Conservation (phyloP, 2,329 filamentous ascomycete species). For the Parastagonospora avenae region DNA sequence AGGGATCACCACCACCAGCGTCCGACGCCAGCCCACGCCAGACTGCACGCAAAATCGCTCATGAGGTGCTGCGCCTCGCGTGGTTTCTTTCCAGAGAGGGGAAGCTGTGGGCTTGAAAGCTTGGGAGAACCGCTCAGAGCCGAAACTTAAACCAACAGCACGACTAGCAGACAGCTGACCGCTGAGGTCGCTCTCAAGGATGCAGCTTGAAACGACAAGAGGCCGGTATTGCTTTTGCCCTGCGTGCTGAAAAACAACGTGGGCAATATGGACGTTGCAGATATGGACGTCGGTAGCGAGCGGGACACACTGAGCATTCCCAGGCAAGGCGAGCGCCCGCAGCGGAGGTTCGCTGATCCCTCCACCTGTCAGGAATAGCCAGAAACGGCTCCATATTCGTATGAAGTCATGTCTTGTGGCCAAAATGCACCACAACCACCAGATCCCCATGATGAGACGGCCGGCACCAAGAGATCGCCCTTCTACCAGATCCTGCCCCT, state of each 20-base stretch:
- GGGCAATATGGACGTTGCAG: slow-evolving; percentile 19
- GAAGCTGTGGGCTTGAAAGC: not conserved
- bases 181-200: not conserved
- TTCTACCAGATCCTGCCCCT: not conserved
- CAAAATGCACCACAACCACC: slow-evolving; percentile 13
- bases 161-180: not conserved
- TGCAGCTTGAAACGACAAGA: not conserved
- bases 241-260: slow-evolving; percentile 16
- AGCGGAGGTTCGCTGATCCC: slow-evolving; percentile 29
- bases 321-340: slow-evolving; percentile 15
- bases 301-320: slow-evolving; percentile 14
- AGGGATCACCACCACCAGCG: slow-evolving; percentile 13
- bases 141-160: not conserved
- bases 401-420: slow-evolving; percentile 30
- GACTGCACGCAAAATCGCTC: slow-evolving; percentile 5
- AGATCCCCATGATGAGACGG: slow-evolving; percentile 18
- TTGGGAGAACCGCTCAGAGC: slow-evolving; percentile 7
- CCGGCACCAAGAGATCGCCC: slow-evolving; percentile 2
- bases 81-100: slow-evolving; percentile 2
- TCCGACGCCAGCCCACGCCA: slow-evolving; percentile 5
- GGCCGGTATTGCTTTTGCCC: slow-evolving; percentile 2
- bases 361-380: slow-evolving; percentile 20
- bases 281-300: slow-evolving; percentile 34
- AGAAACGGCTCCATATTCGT: slow-evolving; percentile 10
- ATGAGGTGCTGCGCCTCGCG: slow-evolving; percentile 12